These are phyloP conservation scores for Jacaranda mimosifolia DNA, from an alignment of 257 asterid species.

Conservation along the genomic window DNA sequence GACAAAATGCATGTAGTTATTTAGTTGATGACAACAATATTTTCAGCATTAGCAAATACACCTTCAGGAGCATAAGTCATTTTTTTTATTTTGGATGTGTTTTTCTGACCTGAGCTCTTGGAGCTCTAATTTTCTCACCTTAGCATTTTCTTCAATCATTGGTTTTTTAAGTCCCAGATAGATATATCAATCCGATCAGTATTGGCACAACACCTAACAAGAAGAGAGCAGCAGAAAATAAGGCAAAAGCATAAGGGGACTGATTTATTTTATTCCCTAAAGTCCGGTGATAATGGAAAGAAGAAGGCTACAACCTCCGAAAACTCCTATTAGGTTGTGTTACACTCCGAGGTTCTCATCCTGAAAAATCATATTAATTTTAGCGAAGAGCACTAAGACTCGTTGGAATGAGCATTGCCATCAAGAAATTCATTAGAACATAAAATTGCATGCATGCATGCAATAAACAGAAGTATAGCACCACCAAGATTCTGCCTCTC, in stretches of 20 bases:
- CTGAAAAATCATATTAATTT: conserved; percentile 31
- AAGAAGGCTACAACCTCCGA: conserved; percentile 54
- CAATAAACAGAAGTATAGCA: too few species aligned
- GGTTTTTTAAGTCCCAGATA: conserved; percentile 52
- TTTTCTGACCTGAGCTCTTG: conserved; percentile 55
- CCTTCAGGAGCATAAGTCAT: conserved; percentile 14
- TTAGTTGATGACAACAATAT: conserved; percentile 19
- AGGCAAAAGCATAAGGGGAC: conserved; percentile 50
- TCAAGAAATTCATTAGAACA: too few species aligned
- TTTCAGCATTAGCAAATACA: conserved; percentile 25
- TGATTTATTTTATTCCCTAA: conserved; percentile 46
- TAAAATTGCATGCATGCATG: too few species aligned
- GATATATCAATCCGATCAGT: conserved; percentile 43
- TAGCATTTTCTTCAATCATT: conserved; percentile 41
- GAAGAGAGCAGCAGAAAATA: conserved; percentile 41
- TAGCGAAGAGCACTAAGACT: neutral
- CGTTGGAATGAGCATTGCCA: too few species aligned
- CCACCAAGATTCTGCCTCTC: too few species aligned
- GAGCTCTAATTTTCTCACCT: conserved; percentile 52
- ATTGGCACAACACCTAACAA: conserved; percentile 47
- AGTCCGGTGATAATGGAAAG: conserved; percentile 49
- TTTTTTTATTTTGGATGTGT: conserved; percentile 3
- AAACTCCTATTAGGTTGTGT: conserved; percentile 56
- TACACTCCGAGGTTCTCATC: conserved; percentile 50
- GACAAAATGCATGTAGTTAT: neutral